Evolutionary conservation across 305 asterid species (phyloP).

Genomic region (Fraxinus angustifolia): DNA sequence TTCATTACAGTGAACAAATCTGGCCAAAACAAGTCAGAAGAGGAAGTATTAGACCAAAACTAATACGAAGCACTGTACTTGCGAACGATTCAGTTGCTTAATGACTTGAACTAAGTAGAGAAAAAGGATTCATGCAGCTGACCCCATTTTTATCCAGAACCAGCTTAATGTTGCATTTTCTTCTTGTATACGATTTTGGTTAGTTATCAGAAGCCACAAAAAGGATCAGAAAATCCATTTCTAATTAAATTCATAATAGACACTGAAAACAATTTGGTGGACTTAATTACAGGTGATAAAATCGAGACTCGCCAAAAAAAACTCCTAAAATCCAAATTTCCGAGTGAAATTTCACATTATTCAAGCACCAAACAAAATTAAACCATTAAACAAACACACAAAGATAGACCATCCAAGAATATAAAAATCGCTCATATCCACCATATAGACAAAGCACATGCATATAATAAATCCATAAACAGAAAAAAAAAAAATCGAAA

Average conservation of each 20-base stretch:
- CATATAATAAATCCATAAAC: not conserved
- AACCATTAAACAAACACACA: not conserved
- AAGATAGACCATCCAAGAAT: not conserved
- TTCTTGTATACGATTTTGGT: not conserved
- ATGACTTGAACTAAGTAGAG: not conserved
- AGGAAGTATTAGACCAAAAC: not conserved
- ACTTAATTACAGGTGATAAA: not conserved
- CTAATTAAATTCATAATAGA: not conserved
- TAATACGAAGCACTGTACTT: not conserved
- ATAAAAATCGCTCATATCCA: not conserved
- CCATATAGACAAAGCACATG: slow-evolving; percentile 5
- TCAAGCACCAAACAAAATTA: slow-evolving; percentile 1
- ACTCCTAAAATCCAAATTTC: not conserved
- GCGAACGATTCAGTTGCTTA: not conserved
- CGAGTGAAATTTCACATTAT: not conserved
- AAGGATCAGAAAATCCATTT: not conserved
- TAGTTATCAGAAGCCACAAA: not conserved
- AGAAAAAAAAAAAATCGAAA: not conserved
- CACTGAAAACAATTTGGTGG: not conserved
- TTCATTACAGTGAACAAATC: not conserved
- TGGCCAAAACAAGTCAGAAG: not conserved
- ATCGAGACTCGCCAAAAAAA: not conserved
- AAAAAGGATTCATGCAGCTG: not conserved
- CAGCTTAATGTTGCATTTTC: not conserved
- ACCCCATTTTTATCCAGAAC: not conserved